These are phyloP conservation scores for Backusella tuberculispora DNA, from an alignment of 192 early-diverging fungal genomes.

Conservation along the genomic window DNA sequence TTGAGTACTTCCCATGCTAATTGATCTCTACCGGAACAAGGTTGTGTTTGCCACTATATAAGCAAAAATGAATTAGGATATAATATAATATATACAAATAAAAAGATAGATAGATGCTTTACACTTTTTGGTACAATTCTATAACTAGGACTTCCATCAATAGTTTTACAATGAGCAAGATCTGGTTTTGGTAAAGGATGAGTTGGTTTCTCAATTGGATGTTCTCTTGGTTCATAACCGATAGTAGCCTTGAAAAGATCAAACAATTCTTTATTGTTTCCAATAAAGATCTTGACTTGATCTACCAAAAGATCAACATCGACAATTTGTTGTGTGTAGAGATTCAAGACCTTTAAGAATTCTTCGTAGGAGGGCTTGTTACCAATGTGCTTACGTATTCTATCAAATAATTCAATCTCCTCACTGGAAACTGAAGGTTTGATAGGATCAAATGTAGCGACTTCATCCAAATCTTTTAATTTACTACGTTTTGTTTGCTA, in stretches of 20 bases:
- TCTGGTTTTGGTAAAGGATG: constrained; percentile 67
- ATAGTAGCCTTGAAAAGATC: constrained; percentile 93
- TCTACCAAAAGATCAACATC: constrained; percentile 85
- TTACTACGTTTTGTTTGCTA: constrained; percentile 29
- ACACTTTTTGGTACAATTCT: constrained; percentile 66
- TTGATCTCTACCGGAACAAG: constrained; percentile 93
- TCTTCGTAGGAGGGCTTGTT: constrained; percentile 92
- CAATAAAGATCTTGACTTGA: constrained; percentile 84
- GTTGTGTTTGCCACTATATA: constrained; percentile 51
- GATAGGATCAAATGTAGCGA: constrained; percentile 25
- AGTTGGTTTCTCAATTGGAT: constrained; percentile 65
- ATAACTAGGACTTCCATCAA: constrained; percentile 71
- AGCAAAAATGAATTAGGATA: background rate
- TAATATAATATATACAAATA: background rate
- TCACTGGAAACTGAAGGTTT: constrained; percentile 60
- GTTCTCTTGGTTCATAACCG: constrained; percentile 79
- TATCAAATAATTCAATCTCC: constrained; percentile 95
- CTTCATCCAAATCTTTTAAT: constrained; percentile 27
- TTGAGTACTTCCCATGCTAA: constrained; percentile 94
- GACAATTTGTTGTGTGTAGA: constrained; percentile 94
- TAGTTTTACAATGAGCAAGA: constrained; percentile 56
- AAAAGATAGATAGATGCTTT: constrained; percentile 26
- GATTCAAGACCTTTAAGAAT: constrained; percentile 93
- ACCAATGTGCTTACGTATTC: constrained; percentile 82
- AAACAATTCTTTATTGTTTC: constrained; percentile 83